Percentiles rank a stretch among this genome's conserved stretches.
Conservation (phyloP, 78 protist species). For the Diacronema lutheri region DNA sequence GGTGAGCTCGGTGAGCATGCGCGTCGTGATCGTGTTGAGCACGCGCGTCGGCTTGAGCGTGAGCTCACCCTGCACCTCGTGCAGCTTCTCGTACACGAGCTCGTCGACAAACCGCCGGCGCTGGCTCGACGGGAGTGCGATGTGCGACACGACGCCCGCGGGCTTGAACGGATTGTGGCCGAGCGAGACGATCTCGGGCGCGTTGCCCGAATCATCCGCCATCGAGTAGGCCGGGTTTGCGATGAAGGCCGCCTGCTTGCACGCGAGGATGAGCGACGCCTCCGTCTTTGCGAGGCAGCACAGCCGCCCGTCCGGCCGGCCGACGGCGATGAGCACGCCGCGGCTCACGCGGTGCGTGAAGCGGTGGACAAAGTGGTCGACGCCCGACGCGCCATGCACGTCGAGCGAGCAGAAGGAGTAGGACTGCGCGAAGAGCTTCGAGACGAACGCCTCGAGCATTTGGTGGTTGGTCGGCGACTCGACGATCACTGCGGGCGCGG, state of each 20-base stretch:
- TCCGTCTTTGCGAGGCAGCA: constrained; percentile 2
- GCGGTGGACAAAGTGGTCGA: constrained; percentile 28
- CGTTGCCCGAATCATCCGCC: too few species aligned
- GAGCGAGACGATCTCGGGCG: too few species aligned
- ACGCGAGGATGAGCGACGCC: neutral
- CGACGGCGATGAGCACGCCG: constrained; percentile 31
- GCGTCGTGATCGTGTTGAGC: too few species aligned
- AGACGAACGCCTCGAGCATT: constrained; percentile 23
- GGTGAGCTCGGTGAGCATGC: too few species aligned
- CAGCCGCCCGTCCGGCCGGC: constrained; percentile 38
- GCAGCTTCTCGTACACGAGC: too few species aligned
- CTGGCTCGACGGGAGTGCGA: too few species aligned
- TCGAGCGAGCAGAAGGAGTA: neutral
- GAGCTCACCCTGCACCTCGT: too few species aligned
- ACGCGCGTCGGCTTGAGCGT: too few species aligned
- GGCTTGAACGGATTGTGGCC: too few species aligned
- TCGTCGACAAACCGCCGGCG: too few species aligned
- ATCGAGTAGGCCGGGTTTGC: neutral
- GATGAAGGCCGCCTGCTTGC: constrained; percentile 6
- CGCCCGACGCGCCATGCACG: constrained; percentile 2
- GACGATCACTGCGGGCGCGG: neutral
- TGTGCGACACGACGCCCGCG: too few species aligned
- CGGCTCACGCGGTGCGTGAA: constrained; percentile 38
- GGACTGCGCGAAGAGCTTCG: constrained; percentile 31
- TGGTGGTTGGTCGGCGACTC: constrained; percentile 5